phyloP scores from a whole-genome alignment of 352 stramenopile genomes.

The Blastocystis sp. region DNA sequence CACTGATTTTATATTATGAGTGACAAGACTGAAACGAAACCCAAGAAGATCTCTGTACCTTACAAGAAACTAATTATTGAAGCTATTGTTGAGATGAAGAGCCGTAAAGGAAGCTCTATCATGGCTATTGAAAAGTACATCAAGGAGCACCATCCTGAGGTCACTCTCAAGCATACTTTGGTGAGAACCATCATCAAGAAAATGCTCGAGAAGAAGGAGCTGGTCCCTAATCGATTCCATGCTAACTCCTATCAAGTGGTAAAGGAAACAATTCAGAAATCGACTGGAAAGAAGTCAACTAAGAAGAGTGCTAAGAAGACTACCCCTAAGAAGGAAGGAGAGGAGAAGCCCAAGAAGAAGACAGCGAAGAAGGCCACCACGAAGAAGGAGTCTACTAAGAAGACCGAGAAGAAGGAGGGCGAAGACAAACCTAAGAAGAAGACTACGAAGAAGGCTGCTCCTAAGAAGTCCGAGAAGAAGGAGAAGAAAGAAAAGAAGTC shows the following conservation, averaged over 20 bases:
- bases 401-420: constrained; percentile 56
- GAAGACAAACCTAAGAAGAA: constrained; percentile 34
- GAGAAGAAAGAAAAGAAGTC: constrained; percentile 57
- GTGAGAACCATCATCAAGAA: constrained; percentile 45
- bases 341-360: constrained; percentile 10
- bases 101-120: constrained; percentile 33
- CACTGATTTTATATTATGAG: not conserved
- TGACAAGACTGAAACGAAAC: constrained; percentile 33
- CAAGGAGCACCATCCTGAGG: constrained; percentile 49
- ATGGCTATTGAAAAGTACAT: constrained; percentile 64
- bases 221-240: not conserved
- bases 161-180: constrained; percentile 52
- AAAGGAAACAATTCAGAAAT: not conserved
- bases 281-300: not conserved
- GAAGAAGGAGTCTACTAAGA: constrained; percentile 37
- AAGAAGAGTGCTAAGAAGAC: constrained; percentile 58
- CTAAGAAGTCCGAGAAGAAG: constrained; percentile 61
- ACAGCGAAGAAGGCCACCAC: constrained; percentile 17
- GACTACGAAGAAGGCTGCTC: constrained; percentile 5
- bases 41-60: constrained; percentile 51
- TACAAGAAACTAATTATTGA: constrained; percentile 59
- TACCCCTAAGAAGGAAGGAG: constrained; percentile 46
- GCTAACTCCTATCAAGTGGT: constrained; percentile 64
- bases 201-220: constrained; percentile 40
- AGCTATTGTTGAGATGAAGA: constrained; percentile 27